Percentiles rank a stretch among this genome's conserved stretches.
Conservation (phyloP, 345 rosid genomes). For the Citropsis articulata region DNA sequence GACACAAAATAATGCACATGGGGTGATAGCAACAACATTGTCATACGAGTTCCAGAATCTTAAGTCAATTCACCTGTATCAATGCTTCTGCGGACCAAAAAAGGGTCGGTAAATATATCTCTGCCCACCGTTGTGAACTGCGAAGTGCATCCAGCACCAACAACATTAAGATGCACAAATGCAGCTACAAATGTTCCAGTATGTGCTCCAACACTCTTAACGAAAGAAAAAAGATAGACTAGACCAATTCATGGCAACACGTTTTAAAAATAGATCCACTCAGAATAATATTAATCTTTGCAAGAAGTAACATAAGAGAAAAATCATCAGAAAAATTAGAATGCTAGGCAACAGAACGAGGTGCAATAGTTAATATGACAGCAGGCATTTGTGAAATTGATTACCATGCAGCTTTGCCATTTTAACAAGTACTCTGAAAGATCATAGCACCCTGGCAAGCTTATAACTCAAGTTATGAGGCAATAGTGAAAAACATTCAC, state of each 20-base stretch:
- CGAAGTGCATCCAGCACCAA: background rate
- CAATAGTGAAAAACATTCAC: background rate
- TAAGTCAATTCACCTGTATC: background rate
- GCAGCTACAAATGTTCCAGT: background rate
- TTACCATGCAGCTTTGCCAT: background rate
- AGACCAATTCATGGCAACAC: background rate
- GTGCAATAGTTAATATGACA: background rate
- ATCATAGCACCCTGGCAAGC: background rate
- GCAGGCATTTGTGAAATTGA: background rate
- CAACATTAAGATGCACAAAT: background rate
- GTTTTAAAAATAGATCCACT: background rate
- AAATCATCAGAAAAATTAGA: no score
- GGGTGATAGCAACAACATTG: background rate
- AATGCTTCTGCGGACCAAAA: background rate
- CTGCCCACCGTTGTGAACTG: background rate
- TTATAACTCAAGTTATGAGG: background rate
- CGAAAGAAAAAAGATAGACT: background rate
- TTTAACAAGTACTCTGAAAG: background rate
- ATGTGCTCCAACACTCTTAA: background rate
- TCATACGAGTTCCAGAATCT: slow-evolving; percentile 2
- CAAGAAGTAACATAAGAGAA: background rate
- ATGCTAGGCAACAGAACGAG: background rate
- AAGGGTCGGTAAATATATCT: background rate
- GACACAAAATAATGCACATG: background rate
- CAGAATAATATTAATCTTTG: background rate